A percentile compares a stretch with the other conserved stretches of the same genome.
phyloP scores from a whole-genome alignment of 805 yeast genomes.

The Starmera amethionina region DNA sequence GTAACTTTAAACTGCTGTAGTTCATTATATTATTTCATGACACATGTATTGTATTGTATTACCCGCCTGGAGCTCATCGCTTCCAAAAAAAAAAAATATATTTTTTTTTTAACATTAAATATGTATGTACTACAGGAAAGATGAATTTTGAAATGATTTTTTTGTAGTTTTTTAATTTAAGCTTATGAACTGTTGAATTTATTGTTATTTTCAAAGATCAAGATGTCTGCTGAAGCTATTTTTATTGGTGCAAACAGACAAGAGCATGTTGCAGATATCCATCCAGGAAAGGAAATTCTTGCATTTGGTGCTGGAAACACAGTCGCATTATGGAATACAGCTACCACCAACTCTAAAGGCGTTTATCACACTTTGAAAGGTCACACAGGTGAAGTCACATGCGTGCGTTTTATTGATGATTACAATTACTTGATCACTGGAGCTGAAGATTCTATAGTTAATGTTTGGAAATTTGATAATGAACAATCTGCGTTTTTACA shows the following conservation, averaged over 20 bases:
- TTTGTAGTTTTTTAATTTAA: too few relatives aligned
- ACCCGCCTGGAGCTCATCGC: too few relatives aligned
- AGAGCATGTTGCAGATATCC: constrained; percentile 46
- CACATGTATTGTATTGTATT: too few relatives aligned
- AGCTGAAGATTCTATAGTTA: constrained; percentile 56
- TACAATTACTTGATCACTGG: constrained; percentile 44
- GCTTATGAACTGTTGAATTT: too few relatives aligned
- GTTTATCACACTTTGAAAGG: constrained; percentile 47
- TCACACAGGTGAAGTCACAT: constrained; percentile 54
- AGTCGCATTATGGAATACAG: constrained; percentile 64
- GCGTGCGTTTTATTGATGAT: constrained; percentile 47
- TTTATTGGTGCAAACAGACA: constrained; percentile 70
- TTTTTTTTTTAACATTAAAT: too few relatives aligned
- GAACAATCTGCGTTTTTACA: constrained; percentile 7
- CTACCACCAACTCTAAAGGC: constrained; percentile 31
- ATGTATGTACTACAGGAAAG: too few relatives aligned
- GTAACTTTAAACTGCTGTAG: too few relatives aligned
- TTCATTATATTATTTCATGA: too few relatives aligned
- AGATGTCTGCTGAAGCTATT: constrained; percentile 33
- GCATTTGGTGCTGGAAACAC: constrained; percentile 68
- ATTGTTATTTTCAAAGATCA: background rate
- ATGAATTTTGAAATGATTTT: too few relatives aligned
- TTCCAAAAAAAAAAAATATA: too few relatives aligned
- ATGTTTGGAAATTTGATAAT: constrained; percentile 41
- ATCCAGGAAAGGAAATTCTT: constrained; percentile 26